phyloP scores from a whole-genome alignment of 2,329 filamentous ascomycete genomes.

The Claviceps fusiformis region DNA sequence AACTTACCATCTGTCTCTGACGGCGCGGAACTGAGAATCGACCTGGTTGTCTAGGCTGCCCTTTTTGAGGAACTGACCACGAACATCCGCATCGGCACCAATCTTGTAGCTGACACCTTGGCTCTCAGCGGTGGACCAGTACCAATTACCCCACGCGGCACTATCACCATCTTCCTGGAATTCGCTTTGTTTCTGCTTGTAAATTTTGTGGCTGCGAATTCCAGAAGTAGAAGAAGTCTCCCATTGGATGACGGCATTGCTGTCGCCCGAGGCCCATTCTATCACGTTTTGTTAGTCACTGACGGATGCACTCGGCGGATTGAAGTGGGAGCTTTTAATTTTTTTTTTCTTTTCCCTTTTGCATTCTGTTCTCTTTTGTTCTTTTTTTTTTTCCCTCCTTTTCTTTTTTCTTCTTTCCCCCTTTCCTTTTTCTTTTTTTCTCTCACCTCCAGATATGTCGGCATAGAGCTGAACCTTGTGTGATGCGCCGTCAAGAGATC shows the following conservation, averaged over 20 bases:
- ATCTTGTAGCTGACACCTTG: constrained; percentile 51
- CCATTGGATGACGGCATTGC: constrained; percentile 45
- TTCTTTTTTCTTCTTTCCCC: too few relatives aligned
- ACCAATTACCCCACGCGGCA: constrained; percentile 69
- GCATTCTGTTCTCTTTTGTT: too few relatives aligned
- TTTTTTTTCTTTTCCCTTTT: too few relatives aligned
- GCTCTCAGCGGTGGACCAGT: constrained; percentile 52
- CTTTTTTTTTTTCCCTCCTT: too few relatives aligned
- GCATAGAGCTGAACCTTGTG: constrained; percentile 60
- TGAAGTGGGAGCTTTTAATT: not conserved
- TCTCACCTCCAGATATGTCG: constrained; percentile 42
- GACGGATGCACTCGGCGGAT: not conserved
- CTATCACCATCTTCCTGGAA: constrained; percentile 58
- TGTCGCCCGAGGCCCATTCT: constrained; percentile 63
- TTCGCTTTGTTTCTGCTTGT: constrained; percentile 43
- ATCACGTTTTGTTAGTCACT: not conserved
- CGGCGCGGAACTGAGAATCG: constrained; percentile 44
- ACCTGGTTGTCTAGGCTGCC: constrained; percentile 50
- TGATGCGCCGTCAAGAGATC: constrained; percentile 44
- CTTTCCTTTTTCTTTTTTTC: too few relatives aligned
- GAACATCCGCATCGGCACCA: constrained; percentile 51
- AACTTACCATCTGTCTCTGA: constrained; percentile 21
- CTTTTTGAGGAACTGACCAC: constrained; percentile 50
- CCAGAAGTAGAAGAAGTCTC: constrained; percentile 35
- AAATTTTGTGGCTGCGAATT: constrained; percentile 52